phyloP scores from a whole-genome alignment of 2,329 filamentous ascomycete species.

The Fusarium cyanostomum region DNA sequence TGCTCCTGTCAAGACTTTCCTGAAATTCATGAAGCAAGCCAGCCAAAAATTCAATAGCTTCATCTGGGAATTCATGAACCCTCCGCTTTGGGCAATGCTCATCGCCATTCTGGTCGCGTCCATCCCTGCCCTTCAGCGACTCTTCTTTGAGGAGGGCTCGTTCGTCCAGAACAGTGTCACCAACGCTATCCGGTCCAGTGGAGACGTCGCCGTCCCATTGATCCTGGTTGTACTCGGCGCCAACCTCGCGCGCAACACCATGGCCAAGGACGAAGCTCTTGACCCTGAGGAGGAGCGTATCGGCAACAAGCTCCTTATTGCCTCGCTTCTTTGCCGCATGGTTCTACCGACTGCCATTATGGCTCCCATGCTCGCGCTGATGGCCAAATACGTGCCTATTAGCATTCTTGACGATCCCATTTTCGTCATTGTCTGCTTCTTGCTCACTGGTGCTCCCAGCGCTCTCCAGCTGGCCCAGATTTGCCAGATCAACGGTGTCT shows the following conservation, averaged over 20 bases:
- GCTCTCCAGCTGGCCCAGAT: slow-evolving; percentile 97
- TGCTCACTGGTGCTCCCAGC: slow-evolving; percentile 92
- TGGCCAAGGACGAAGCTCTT: slow-evolving; percentile 70
- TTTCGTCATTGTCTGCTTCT: slow-evolving; percentile 96
- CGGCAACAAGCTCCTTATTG: slow-evolving; percentile 81
- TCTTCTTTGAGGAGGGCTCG: slow-evolving; percentile 89
- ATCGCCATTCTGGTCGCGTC: slow-evolving; percentile 90
- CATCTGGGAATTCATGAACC: slow-evolving; percentile 96
- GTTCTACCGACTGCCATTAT: slow-evolving; percentile 90
- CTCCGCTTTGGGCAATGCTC: slow-evolving; percentile 97
- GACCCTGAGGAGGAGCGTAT: slow-evolving; percentile 76
- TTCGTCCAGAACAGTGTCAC: slow-evolving; percentile 95
- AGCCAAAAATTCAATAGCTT: slow-evolving; percentile 66
- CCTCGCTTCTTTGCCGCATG: slow-evolving; percentile 90
- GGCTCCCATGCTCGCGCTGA: slow-evolving; percentile 86
- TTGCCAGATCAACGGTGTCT: slow-evolving; percentile 97
- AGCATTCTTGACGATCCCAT: slow-evolving; percentile 98
- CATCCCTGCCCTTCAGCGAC: slow-evolving; percentile 79
- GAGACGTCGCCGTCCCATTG: slow-evolving; percentile 90
- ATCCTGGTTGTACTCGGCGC: slow-evolving; percentile 96
- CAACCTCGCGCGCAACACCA: slow-evolving; percentile 91
- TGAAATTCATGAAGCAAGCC: slow-evolving; percentile 46
- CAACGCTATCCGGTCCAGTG: slow-evolving; percentile 83
- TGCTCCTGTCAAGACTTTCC: slow-evolving; percentile 49
- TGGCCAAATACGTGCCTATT: slow-evolving; percentile 89